Evolutionary conservation across 345 rosid genomes (phyloP), one percentile per base, ranked within the genome.

Genomic region (Eutrema heterophyllum): DNA sequence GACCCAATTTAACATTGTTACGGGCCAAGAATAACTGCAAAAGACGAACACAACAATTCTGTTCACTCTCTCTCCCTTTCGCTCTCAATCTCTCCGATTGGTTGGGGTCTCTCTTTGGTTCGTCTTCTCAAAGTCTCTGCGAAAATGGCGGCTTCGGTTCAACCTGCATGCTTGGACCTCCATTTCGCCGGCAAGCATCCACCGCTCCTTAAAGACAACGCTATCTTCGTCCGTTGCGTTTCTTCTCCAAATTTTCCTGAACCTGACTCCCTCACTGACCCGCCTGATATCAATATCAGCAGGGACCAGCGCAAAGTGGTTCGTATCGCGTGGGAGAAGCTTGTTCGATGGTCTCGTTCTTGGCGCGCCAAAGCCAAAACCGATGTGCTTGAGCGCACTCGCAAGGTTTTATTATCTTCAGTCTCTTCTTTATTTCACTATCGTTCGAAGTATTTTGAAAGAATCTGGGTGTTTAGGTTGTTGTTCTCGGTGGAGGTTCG

Each of bases 401-500:
- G 83, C 73, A 93, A 93, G 97, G 97, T 88, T 53, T 53, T 51
- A 1, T 21, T 44, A 29, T 55, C 56, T 27, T 16, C 26, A 3
- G 1, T 13, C 4, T 58, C 7, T 48, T 4, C 4, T 29, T 6
- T 7, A 29, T 33, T 67, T 2, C 43, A 9, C 18, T 55, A 57
- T 48, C 39, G 39, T 27, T 29, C 35, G 9, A 12, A 29, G 54
- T 11, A 24, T 56, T 63, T 56, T 56, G 54, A 68, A 50, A 39
- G 48, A 51, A 52, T 59, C n/a, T 65, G 54, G 30, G 24, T n/a
- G n/a, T 71, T 64, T 66, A 93, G 98, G 97, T 93, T 56, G 98
- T 89, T 70, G 98, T 93, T 79, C 90, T 93, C 58, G 98, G 98
- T 65, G 98, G 98, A 56, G 98, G 98, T 33, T 93, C 98, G 24